Base-by-base conservation (phyloP, 768 basidiomycete species). In the Suillus subluteus region DNA sequence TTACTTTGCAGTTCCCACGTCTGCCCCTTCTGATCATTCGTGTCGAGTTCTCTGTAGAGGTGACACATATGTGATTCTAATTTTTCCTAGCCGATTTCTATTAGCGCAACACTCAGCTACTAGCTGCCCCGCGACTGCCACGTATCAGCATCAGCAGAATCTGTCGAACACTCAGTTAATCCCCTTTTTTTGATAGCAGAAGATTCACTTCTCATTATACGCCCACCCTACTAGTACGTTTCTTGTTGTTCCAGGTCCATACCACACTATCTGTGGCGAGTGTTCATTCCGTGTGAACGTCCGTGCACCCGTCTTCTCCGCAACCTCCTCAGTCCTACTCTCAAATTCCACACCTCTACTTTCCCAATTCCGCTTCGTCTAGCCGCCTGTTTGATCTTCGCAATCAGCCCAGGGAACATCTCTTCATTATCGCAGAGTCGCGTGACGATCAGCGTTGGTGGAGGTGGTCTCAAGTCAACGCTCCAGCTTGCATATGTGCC, bases 321-420 rank as follows among this genome's bases (percentile, higher is more conserved):
- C 80, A 9, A 69, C 64, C 5, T 67, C 62, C 73, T 50, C 38
- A 87, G 66, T 26, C 81, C 68, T 15, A 65, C 48, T 1, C 81
- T 77, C 43, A 86, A 63, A 68, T 83, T 83, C 82, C 86, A 87
- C 6, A 83, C 71, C 66, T 87, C 87, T 35, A 88, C 71, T 43
- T 64, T 77, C n/a, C 74, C 71, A 62, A 83, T 70, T 6, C 76
- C 76, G 65, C 76, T 67, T 48, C 75, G 72, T 52, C 66, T 71
- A 30, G 84, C 84, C 16, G 76, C 71, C 32, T 76, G 69, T 65
- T 78, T 73, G 6, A 86, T 72, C 43, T 69, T 75, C 12, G 59
- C 66, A 18, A 87, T 67, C 18, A 87, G 70, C 3, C 41, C 70
- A 4, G 69, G 69, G 58, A 87, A 82, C 6, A 71, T 68, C 4